phyloP scores from a whole-genome alignment of 257 asterid genomes.

The Salvia splendens region DNA sequence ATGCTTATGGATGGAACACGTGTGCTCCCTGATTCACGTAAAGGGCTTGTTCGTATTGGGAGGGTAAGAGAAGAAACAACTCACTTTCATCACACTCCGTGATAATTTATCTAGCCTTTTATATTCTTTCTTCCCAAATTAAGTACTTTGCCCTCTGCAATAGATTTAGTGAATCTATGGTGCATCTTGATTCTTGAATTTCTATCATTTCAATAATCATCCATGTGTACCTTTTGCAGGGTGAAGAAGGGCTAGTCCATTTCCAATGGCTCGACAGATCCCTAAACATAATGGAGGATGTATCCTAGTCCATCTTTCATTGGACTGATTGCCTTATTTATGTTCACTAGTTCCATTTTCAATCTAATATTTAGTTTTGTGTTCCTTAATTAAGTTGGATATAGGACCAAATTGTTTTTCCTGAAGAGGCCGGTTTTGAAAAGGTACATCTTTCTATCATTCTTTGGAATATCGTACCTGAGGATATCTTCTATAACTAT shows the following conservation, averaged over 20 bases:
- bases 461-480: slow-evolving; percentile 16
- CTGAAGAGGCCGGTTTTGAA: slow-evolving; percentile 86
- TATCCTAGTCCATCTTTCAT: slow-evolving; percentile 52
- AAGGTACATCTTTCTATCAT: slow-evolving; percentile 53
- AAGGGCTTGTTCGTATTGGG: slow-evolving; percentile 90
- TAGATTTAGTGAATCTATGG: neutral
- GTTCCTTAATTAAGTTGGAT: slow-evolving; percentile 52
- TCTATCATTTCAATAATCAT: slow-evolving; percentile 4
- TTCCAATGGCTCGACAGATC: slow-evolving; percentile 91
- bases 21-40: slow-evolving; percentile 83
- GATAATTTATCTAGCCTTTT: neutral
- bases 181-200: neutral
- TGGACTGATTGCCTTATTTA: slow-evolving; percentile 9
- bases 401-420: slow-evolving; percentile 92
- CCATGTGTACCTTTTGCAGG: slow-evolving; percentile 47
- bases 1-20: slow-evolving; percentile 81
- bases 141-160: slow-evolving; percentile 3
- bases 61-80: slow-evolving; percentile 55
- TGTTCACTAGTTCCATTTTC: slow-evolving; percentile 14
- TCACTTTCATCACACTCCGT: slow-evolving; percentile 7
- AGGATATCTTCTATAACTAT: neutral
- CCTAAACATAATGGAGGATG: slow-evolving; percentile 69
- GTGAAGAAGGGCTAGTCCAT: slow-evolving; percentile 88
- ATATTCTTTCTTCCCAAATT: slow-evolving; percentile 1
- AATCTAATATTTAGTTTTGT: slow-evolving; percentile 16